Base-by-base conservation (phyloP, 768 basidiomycete genomes). In the Auriscalpium microsporum region DNA sequence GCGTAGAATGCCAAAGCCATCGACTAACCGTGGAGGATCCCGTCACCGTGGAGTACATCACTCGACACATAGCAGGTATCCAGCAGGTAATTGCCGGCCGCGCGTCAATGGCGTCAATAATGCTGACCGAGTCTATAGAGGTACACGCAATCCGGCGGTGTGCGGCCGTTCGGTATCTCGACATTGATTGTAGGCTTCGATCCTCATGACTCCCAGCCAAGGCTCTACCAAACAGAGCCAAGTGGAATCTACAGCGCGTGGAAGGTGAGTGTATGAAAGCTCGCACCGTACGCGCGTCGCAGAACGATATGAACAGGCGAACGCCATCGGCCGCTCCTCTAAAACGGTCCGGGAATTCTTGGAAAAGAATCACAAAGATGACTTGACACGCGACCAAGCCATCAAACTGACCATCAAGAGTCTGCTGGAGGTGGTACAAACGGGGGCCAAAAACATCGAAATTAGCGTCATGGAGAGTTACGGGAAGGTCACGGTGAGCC, bases 401-500 rank as follows among this genome's bases (percentile, higher is more conserved):
- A 89, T 99, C 70, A 96, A 96, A 70, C 74, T 99, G 48, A 93
- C 96, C 0, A 82, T 99, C 59, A 98, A 97, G 76, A 89, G 87
- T 67, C 75, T 99, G 64, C 76, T 99, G 21, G 96, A 99, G 70
- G 94, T 99, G 38, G 96, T 99, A 8, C 96, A 98, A 73, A 97
- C 96, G 2, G 96, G 96, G n/a, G 96, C 96, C 5, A 98, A 98
- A 77, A 99, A 99, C 71, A 98, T 99, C 59, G 96, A 99, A 70
- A 92, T 99, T 63, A 94, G 89, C 58, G 90, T 97, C 46, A 94
- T 98, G 91, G 94, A 96, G 67, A 81, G 86, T 58, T 97, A 92
- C 68, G 90, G 91, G 57, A 89, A 94, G 73, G 83, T 95, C 53
- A 90, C 91, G 46, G 94, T 96, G 60, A 60, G 80, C 28, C 28